Conservation (phyloP, 1,139 yeast species). For the Meyerozyma guilliermondii region DNA sequence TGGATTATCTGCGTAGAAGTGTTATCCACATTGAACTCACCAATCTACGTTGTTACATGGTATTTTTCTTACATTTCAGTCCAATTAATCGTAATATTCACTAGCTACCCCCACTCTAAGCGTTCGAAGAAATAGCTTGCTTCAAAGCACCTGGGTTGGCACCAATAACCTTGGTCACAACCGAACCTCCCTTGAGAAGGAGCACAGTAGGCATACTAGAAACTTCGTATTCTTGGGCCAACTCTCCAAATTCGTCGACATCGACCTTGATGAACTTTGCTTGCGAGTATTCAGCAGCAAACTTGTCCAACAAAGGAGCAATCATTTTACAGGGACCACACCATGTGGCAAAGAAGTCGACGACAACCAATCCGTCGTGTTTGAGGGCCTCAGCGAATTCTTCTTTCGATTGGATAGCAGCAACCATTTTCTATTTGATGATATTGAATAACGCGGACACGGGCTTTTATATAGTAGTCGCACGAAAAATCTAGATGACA, state of each 20-base stretch:
- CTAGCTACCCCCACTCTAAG: constrained; percentile 20
- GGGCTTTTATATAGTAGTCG: neutral
- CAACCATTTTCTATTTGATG: constrained; percentile 28
- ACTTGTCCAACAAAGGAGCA: constrained; percentile 71
- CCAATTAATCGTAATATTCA: too few relatives aligned
- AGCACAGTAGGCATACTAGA: constrained; percentile 88
- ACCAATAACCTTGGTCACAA: constrained; percentile 72
- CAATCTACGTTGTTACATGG: too few relatives aligned
- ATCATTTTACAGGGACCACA: constrained; percentile 92
- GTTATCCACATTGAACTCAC: too few relatives aligned
- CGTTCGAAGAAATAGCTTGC: constrained; percentile 56
- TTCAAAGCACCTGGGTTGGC: constrained; percentile 82
- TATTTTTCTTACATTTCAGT: too few relatives aligned
- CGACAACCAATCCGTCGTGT: constrained; percentile 60
- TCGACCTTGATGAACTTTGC: constrained; percentile 81
- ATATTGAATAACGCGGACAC: neutral
- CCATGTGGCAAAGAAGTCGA: constrained; percentile 88
- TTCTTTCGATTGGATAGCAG: constrained; percentile 37
- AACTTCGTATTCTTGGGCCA: constrained; percentile 70
- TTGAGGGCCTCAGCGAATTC: constrained; percentile 61
- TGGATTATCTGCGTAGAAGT: too few relatives aligned
- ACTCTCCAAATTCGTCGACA: constrained; percentile 70
- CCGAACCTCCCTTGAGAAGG: constrained; percentile 71
- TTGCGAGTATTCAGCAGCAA: constrained; percentile 38
- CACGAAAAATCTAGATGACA: neutral